Percentiles rank a stretch among this genome's conserved stretches.
phyloP scores from a whole-genome alignment of 2,329 filamentous ascomycete genomes.

The Stenocarpella maydis region DNA sequence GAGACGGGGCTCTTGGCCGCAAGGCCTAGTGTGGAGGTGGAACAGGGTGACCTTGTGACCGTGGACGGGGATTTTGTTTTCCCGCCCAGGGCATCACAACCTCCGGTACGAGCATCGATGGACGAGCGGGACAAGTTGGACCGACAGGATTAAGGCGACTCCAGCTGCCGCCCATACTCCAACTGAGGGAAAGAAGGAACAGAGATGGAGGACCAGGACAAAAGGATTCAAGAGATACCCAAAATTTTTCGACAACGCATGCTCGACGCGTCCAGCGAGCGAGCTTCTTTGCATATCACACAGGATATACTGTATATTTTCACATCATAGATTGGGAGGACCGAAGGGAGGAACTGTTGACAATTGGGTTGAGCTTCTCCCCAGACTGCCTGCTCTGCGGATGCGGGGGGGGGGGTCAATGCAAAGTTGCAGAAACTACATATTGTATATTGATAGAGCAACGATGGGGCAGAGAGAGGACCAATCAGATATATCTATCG shows the following conservation, averaged over 20 bases:
- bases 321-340: conserved; percentile 22
- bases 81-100: conserved; percentile 40
- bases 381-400: not conserved
- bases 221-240: conserved; percentile 28
- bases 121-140: conserved; percentile 34
- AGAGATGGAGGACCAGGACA: not conserved
- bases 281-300: conserved; percentile 24
- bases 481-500: not conserved
- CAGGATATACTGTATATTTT: conserved; percentile 29
- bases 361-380: not conserved
- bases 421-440: not conserved
- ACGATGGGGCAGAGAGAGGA: not conserved
- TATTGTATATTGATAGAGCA: conserved; percentile 8
- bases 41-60: conserved; percentile 46
- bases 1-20: conserved; percentile 57
- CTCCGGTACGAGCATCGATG: conserved; percentile 11
- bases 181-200: not conserved
- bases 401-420: not conserved
- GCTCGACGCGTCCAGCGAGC: conserved; percentile 19
- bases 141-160: conserved; percentile 32
- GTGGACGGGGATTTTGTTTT: conserved; percentile 52
- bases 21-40: conserved; percentile 46
- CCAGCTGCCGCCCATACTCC: not conserved
- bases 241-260: conserved; percentile 17
- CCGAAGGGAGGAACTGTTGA: not conserved